Conservation (phyloP, 176 grass and related monocot genomes). For the Musa schizocarpa region DNA sequence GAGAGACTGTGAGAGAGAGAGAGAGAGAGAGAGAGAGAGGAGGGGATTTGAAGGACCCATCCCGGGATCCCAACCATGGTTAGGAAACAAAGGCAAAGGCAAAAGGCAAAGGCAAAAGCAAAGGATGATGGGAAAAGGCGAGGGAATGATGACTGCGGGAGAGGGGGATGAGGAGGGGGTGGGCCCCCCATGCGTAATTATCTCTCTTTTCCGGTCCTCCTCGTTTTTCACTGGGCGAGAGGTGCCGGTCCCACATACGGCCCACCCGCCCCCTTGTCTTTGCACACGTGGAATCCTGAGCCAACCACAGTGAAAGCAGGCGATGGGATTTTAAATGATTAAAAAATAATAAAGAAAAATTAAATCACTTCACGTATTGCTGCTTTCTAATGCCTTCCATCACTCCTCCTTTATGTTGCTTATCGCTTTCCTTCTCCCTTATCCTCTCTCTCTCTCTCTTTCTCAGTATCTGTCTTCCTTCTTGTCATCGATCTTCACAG, state of each 20-base stretch:
- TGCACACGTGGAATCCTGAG: slow-evolving; percentile 92
- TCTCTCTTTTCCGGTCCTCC: not conserved
- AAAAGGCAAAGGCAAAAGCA: not conserved
- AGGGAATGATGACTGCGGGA: slow-evolving; percentile 22
- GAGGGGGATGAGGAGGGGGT: too few relatives aligned
- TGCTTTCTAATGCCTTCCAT: slow-evolving; percentile 16
- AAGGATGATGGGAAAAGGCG: not conserved
- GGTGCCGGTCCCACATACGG: slow-evolving; percentile 22
- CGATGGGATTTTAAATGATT: slow-evolving; percentile 16
- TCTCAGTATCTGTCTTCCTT: not conserved
- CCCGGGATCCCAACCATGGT: slow-evolving; percentile 12
- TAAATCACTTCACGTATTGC: not conserved
- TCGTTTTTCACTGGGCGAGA: too few relatives aligned
- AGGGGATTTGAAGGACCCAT: not conserved
- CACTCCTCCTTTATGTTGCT: slow-evolving; percentile 34
- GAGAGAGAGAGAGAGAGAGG: not conserved
- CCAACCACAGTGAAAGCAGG: slow-evolving; percentile 45
- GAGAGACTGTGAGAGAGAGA: not conserved
- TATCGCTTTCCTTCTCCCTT: slow-evolving; percentile 33
- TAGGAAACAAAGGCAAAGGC: not conserved
- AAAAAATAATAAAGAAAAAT: slow-evolving; percentile 25
- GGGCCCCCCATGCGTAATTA: not conserved
- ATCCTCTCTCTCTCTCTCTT: not conserved
- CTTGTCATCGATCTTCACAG: too few relatives aligned
- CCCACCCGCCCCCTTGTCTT: slow-evolving; percentile 28